Conservation (phyloP, 495 filamentous ascomycete species). For the Echria macrotheca region DNA sequence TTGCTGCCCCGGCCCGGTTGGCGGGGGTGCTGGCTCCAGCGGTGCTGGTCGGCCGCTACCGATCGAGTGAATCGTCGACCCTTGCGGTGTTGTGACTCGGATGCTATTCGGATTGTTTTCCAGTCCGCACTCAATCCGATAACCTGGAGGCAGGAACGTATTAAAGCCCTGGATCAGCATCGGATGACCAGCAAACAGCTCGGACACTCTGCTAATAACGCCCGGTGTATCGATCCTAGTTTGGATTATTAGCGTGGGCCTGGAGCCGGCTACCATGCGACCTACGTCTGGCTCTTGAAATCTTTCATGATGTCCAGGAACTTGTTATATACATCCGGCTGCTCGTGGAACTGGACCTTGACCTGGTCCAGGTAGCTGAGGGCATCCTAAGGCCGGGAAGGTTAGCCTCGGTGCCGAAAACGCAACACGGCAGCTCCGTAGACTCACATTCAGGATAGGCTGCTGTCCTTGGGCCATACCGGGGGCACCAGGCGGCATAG, state of each 20-base stretch:
- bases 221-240: constrained; percentile 96
- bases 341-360: constrained; percentile 95
- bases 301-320: constrained; percentile 99
- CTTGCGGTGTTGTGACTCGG: constrained; percentile 93
- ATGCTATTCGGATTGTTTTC: constrained; percentile 91
- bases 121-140: constrained; percentile 92
- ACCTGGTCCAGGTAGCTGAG: constrained; percentile 97
- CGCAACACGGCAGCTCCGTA: no score
- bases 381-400: constrained; percentile 80
- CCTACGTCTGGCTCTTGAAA: constrained; percentile 96
- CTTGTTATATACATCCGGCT: constrained; percentile 95
- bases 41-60: constrained; percentile 39
- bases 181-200: constrained; percentile 94
- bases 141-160: constrained; percentile 94
- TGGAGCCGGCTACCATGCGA: no score
- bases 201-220: constrained; percentile 93
- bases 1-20: constrained; percentile 24
- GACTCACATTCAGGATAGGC: constrained; percentile 83
- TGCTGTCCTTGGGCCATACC: constrained; percentile 81
- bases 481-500: constrained; percentile 28
- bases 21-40: constrained; percentile 35
- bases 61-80: constrained; percentile 55
- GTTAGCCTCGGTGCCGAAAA: no score
- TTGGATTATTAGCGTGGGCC: constrained; percentile 13
- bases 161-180: constrained; percentile 98